A percentile compares a stretch with the other conserved stretches of the same genome.
Evolutionary conservation across 139 green algal genomes (phyloP).

Genomic region (Pedinophyceae sp.): DNA sequence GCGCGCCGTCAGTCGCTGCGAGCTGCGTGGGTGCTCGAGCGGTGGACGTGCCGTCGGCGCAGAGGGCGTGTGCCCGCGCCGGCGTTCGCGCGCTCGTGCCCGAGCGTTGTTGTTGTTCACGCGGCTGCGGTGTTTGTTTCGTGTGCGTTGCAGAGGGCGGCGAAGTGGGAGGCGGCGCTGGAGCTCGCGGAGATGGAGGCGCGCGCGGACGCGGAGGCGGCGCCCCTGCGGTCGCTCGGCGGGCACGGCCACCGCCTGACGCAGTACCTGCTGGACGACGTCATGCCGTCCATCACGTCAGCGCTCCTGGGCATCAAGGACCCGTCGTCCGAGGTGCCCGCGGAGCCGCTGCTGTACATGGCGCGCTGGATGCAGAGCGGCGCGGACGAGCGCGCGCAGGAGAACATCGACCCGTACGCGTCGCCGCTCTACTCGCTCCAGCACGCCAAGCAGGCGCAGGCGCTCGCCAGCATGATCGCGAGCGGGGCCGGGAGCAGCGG

Average conservation of each 20-base stretch:
- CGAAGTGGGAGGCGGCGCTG: neutral
- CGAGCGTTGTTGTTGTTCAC: too few species aligned
- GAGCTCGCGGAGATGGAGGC: neutral
- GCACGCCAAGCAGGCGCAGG: neutral
- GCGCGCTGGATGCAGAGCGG: neutral
- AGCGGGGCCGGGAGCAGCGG: too few species aligned
- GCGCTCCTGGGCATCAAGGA: neutral
- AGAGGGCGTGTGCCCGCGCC: too few species aligned
- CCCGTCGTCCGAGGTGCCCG: neutral
- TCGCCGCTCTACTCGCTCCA: neutral
- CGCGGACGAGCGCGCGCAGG: neutral
- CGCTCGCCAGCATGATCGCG: too few species aligned
- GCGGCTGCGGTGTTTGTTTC: too few species aligned
- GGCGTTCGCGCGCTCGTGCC: too few species aligned
- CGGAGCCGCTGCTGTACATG: neutral
- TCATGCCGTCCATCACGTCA: neutral
- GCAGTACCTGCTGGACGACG: neutral
- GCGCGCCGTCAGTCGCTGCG: too few species aligned
- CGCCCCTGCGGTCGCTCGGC: neutral
- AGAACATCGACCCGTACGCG: slow-evolving; percentile 1
- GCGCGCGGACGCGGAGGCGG: neutral
- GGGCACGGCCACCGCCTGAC: neutral
- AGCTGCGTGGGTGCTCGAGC: too few species aligned
- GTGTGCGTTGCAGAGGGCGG: too few species aligned
- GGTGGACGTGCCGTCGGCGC: too few species aligned